Evolutionary conservation across 2,329 filamentous ascomycete genomes (phyloP), one percentile per base, ranked within the genome.

Genomic region (Ceratocystis destructans): DNA sequence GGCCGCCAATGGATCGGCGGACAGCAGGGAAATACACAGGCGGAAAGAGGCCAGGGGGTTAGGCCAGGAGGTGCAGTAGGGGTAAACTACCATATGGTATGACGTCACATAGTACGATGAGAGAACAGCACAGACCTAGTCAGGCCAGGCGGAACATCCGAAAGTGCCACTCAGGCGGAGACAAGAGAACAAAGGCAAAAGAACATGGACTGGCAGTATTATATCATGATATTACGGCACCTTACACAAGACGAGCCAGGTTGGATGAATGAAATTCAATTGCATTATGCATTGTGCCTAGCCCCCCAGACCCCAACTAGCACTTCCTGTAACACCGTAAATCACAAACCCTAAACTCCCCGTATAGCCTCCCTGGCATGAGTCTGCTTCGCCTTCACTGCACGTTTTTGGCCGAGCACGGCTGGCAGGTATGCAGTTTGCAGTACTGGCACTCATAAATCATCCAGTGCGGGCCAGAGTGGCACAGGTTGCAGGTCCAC

Each of bases 401-500:
- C 2, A n/a, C 53, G 7, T 33, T 28, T 25, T 59, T 59, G 25
- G 53, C 12, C 28, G 53, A 59, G 73, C 85, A 87, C 31, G 78
- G 75, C 64, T 83, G 78, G 73, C 85, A 88, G 37, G 82, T 79
- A 75, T 87, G 84, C 63, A 86, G 75, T 73, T 85, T 84, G 80
- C 86, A 88, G 73, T 86, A 86, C 69, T 80, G 78, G 76, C 86
- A 88, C 74, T 88, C 83, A 70, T 82, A 87, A 71, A 88, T 87
- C 75, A 81, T 82, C 83, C 84, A 87, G 74, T 85, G 82, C 64
- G 84, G 84, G 1, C 84, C 85, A 1, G 81, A 82, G 68, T 83
- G 80, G 73, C 85, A 88, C 71, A 85, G 75, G 68, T 82, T 79
- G 77, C 86, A 88, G 63, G 79, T 78, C 84, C 85, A 88, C 73